These are phyloP conservation scores for Agrocybe chaxingu DNA, from an alignment of 768 basidiomycete genomes.

Conservation along the genomic window DNA sequence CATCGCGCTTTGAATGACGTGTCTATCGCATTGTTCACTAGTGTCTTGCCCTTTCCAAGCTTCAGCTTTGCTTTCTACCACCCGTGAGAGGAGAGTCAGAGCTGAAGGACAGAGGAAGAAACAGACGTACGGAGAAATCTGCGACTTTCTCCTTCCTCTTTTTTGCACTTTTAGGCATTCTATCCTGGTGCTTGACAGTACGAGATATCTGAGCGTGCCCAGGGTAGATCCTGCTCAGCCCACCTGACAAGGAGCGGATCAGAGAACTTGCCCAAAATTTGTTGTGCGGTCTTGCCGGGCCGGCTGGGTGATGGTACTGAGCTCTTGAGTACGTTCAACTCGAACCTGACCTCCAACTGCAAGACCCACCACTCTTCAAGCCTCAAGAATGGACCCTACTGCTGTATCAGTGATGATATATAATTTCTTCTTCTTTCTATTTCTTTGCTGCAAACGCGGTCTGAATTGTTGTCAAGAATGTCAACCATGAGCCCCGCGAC, in stretches of 20 bases:
- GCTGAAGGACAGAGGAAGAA: slow-evolving; percentile 1
- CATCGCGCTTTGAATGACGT: slow-evolving; percentile 95
- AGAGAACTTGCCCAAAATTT: neutral
- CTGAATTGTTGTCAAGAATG: too few species aligned
- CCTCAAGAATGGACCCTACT: too few species aligned
- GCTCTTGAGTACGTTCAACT: too few species aligned
- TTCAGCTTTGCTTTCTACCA: slow-evolving; percentile 92
- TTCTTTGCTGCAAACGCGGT: too few species aligned
- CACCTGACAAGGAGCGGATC: neutral
- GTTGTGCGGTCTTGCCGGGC: neutral
- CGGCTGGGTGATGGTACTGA: too few species aligned
- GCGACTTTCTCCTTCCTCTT: slow-evolving; percentile 85
- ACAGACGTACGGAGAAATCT: slow-evolving; percentile 69
- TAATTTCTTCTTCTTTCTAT: too few species aligned
- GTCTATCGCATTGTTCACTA: slow-evolving; percentile 82
- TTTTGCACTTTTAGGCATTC: slow-evolving; percentile 84
- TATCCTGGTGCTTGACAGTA: neutral
- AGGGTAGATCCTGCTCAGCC: neutral
- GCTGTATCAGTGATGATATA: too few species aligned
- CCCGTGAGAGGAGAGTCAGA: slow-evolving; percentile 3
- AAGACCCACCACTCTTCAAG: too few species aligned
- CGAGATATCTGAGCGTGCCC: neutral
- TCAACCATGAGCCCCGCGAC: too few species aligned
- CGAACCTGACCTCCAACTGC: too few species aligned
- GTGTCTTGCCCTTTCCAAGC: slow-evolving; percentile 90